Conservation (phyloP, 441 rosid species). For the Mallotus repandus region DNA sequence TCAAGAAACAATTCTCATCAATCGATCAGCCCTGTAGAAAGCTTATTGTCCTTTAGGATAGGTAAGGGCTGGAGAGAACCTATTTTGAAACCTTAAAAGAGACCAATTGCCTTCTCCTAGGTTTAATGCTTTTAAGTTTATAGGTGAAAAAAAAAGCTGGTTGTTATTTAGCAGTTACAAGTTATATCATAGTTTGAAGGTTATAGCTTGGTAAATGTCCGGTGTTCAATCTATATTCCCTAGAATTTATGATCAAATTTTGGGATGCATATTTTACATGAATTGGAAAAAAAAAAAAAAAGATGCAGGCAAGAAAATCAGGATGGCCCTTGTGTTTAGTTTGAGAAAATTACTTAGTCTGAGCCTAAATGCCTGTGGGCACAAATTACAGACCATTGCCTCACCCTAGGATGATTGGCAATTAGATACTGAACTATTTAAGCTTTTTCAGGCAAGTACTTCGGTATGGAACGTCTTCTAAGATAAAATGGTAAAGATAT, state of each 20-base stretch:
- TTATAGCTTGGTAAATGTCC: neutral
- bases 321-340: neutral
- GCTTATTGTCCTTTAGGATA: slow-evolving; percentile 4
- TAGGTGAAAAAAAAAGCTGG: neutral
- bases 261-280: neutral
- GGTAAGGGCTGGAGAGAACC: neutral
- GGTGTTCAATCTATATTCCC: neutral
- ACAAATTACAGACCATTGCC: no score
- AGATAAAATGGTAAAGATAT: no score
- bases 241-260: neutral
- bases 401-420: no score
- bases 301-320: no score
- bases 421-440: no score
- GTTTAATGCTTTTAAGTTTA: no score
- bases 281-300: neutral
- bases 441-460: no score
- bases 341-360: neutral
- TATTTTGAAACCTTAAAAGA: neutral
- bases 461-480: no score
- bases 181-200: neutral
- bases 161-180: neutral
- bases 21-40: slow-evolving; percentile 1
- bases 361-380: neutral
- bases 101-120: neutral
- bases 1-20: neutral